Percentiles rank a stretch among this genome's conserved stretches.
Conservation (phyloP, 2,329 filamentous ascomycete genomes). For the Stromatinia cepivora region DNA sequence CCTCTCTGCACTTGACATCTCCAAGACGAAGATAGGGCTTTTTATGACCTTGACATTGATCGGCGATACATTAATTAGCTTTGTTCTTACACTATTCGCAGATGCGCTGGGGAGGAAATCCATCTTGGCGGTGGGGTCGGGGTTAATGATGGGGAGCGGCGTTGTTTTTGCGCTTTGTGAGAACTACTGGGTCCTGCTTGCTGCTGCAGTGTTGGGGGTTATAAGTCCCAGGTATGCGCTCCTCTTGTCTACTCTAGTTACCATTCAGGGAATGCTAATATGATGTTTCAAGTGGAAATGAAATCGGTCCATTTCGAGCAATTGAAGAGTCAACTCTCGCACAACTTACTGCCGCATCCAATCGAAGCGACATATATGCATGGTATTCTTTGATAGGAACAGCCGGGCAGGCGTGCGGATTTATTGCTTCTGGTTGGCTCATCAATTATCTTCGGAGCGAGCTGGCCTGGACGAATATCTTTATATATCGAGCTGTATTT, state of each 20-base stretch:
- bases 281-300: conserved; percentile 52
- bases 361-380: conserved; percentile 58
- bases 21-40: conserved; percentile 55
- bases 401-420: conserved; percentile 61
- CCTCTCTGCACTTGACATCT: conserved; percentile 51
- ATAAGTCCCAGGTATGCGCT: conserved; percentile 54
- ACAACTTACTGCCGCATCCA: conserved; percentile 50
- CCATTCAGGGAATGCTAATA: conserved; percentile 20
- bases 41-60: conserved; percentile 66
- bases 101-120: conserved; percentile 56
- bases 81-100: conserved; percentile 58
- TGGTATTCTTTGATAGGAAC: conserved; percentile 62
- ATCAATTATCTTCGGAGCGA: conserved; percentile 51
- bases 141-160: conserved; percentile 57
- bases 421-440: conserved; percentile 59
- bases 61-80: conserved; percentile 60
- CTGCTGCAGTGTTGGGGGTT: conserved; percentile 59
- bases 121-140: conserved; percentile 55
- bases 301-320: conserved; percentile 63
- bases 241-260: background rate
- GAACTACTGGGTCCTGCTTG: conserved; percentile 59
- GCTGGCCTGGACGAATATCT: conserved; percentile 47
- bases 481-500: conserved; percentile 58
- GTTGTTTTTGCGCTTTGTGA: conserved; percentile 53
- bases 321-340: conserved; percentile 62